A percentile compares a stretch with the other conserved stretches of the same genome.
Evolutionary conservation across 2,329 filamentous ascomycete genomes (phyloP).

Genomic region (Aspergillus carbonarius): DNA sequence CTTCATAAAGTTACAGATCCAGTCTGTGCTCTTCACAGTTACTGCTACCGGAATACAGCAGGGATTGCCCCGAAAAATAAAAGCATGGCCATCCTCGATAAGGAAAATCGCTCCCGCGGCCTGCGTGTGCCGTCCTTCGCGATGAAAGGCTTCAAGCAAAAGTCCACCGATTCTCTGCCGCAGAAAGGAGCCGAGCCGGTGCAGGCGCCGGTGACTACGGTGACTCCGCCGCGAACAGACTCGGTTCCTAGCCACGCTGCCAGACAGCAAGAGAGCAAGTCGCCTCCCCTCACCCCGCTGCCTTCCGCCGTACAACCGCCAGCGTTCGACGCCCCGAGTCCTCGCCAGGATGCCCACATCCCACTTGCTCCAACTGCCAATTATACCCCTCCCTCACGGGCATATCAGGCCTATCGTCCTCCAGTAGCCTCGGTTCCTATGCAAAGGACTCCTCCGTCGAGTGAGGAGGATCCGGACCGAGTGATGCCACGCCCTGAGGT

Average conservation of each 20-base stretch:
- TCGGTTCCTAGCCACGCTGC: constrained; percentile 2
- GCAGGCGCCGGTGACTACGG: constrained; percentile 12
- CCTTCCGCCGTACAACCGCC: constrained; percentile 12
- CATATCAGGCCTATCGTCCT: constrained; percentile 3
- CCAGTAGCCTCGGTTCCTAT: background rate
- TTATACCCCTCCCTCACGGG: background rate
- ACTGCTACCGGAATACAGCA: background rate
- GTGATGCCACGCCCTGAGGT: constrained; percentile 12
- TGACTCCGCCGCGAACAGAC: constrained; percentile 10
- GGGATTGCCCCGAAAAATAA: constrained; percentile 2
- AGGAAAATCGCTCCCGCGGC: constrained; percentile 35
- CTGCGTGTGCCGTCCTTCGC: constrained; percentile 35
- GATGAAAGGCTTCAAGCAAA: constrained; percentile 30
- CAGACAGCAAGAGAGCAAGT: background rate
- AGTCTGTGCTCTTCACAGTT: background rate
- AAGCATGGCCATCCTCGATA: constrained; percentile 35
- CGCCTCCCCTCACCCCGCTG: background rate
- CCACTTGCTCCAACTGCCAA: background rate
- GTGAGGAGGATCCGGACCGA: constrained; percentile 13
- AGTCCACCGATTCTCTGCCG: constrained; percentile 25
- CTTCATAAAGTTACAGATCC: background rate
- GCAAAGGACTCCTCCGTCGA: constrained; percentile 14
- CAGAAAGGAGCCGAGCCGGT: constrained; percentile 18
- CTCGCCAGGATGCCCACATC: background rate
- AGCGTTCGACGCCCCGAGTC: background rate